Percentiles rank a stretch among this genome's conserved stretches.
Evolutionary conservation across 495 filamentous ascomycete species (phyloP).

Genomic region (Penicillium odoratum): DNA sequence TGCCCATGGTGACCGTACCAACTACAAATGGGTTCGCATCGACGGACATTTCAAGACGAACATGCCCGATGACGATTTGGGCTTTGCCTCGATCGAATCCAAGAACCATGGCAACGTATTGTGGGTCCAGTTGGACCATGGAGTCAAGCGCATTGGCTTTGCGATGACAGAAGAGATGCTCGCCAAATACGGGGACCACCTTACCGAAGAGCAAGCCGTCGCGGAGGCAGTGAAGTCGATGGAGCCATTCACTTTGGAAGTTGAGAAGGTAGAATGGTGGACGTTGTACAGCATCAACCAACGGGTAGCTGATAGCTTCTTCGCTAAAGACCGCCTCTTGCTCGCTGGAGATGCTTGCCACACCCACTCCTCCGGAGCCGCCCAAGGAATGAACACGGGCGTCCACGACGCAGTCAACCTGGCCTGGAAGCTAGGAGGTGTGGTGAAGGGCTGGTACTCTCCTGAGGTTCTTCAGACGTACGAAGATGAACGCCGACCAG

Average conservation of each 20-base stretch:
- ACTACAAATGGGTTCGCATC: not conserved
- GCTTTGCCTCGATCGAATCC: not conserved
- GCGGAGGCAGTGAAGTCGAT: conserved; percentile 47
- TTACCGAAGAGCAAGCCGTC: conserved; percentile 27
- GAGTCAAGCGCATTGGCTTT: conserved; percentile 39
- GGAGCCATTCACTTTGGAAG: conserved; percentile 44
- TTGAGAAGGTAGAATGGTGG: conserved; percentile 54
- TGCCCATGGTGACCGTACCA: too few species aligned
- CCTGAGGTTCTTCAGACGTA: conserved; percentile 42
- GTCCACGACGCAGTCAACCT: conserved; percentile 52
- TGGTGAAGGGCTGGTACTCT: conserved; percentile 33
- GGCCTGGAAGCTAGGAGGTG: conserved; percentile 47
- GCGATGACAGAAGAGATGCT: conserved; percentile 48
- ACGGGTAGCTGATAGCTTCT: conserved; percentile 47
- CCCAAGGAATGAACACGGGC: conserved; percentile 53
- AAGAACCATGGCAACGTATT: conserved; percentile 53
- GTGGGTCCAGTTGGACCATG: conserved; percentile 52
- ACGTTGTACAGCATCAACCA: conserved; percentile 55
- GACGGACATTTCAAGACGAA: conserved; percentile 33
- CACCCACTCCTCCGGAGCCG: conserved; percentile 47
- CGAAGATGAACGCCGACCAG: conserved; percentile 37
- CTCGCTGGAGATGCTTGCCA: conserved; percentile 51
- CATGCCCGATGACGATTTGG: conserved; percentile 32
- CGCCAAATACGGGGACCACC: conserved; percentile 33
- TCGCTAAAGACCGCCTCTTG: conserved; percentile 38